A percentile compares a stretch with the other conserved stretches of the same genome.
Evolutionary conservation across 2,329 filamentous ascomycete genomes (phyloP).

Genomic region (Ophiostoma novo-ulmi): DNA sequence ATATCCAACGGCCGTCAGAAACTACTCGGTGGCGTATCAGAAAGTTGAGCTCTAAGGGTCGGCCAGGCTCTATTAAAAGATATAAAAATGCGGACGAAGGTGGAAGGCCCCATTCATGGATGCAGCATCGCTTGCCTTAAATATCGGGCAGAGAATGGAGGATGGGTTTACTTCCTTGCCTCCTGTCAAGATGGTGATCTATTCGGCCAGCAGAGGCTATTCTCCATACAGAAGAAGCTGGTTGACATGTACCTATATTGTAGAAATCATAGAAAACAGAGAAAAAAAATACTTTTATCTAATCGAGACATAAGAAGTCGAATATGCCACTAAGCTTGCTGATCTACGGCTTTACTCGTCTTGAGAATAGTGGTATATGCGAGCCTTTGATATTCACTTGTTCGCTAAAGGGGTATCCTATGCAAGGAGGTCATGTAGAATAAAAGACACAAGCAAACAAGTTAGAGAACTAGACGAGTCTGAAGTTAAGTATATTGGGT

Average conservation of each 20-base stretch:
- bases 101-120: background rate
- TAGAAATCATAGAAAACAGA: too few species aligned
- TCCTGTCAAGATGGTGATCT: background rate
- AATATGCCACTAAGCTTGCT: background rate
- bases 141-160: background rate
- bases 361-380: background rate
- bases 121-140: background rate
- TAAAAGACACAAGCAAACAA: background rate
- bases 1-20: background rate
- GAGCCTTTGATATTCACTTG: background rate
- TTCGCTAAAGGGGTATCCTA: background rate
- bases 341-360: background rate
- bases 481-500: background rate
- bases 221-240: background rate
- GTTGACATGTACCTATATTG: too few species aligned
- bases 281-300: too few species aligned
- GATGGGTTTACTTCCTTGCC: background rate
- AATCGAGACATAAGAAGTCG: too few species aligned
- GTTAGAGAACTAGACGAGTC: background rate
- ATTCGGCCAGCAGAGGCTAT: background rate
- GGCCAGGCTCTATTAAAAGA: background rate
- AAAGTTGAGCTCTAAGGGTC: background rate
- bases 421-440: background rate
- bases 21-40: background rate
- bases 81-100: background rate